Conservation (phyloP, 179 eudicot genomes). For the Patellifolia procumbens region DNA sequence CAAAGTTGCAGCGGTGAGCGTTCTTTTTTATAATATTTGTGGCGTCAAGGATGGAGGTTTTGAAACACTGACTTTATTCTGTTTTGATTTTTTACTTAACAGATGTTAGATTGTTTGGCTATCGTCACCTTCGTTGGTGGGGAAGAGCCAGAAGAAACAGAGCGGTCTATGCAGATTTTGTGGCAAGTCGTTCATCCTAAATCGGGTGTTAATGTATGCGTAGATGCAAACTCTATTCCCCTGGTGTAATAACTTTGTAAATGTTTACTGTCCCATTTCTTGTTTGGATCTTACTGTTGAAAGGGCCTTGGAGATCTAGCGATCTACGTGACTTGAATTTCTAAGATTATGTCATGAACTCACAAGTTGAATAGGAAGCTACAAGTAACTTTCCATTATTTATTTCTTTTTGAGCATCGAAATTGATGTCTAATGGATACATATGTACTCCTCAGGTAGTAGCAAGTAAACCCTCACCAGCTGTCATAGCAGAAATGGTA, state of each 20-base stretch:
- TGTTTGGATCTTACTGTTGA: background rate
- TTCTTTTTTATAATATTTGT: constrained; percentile 10
- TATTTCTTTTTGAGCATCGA: background rate
- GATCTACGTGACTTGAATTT: background rate
- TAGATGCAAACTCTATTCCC: background rate
- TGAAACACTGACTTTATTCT: background rate
- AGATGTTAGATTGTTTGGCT: constrained; percentile 88
- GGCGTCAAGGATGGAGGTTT: background rate
- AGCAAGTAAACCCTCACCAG: constrained; percentile 65
- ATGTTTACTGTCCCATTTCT: too few species aligned
- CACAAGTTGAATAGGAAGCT: background rate
- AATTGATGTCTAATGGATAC: constrained; percentile 5
- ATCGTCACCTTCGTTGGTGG: constrained; percentile 77
- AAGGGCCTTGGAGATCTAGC: background rate
- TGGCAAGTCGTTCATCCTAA: constrained; percentile 97
- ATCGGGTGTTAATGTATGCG: constrained; percentile 74
- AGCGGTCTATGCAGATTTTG: constrained; percentile 80
- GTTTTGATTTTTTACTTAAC: constrained; percentile 22
- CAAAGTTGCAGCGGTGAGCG: constrained; percentile 66
- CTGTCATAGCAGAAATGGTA: constrained; percentile 63
- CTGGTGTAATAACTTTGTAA: background rate
- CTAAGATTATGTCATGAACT: background rate
- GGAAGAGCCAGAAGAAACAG: constrained; percentile 73
- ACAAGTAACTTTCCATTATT: background rate
- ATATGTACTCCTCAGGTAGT: constrained; percentile 54